A percentile compares a stretch with the other conserved stretches of the same genome.
phyloP scores from a whole-genome alignment of 768 basidiomycete species.

The Boletus coccyginus region DNA sequence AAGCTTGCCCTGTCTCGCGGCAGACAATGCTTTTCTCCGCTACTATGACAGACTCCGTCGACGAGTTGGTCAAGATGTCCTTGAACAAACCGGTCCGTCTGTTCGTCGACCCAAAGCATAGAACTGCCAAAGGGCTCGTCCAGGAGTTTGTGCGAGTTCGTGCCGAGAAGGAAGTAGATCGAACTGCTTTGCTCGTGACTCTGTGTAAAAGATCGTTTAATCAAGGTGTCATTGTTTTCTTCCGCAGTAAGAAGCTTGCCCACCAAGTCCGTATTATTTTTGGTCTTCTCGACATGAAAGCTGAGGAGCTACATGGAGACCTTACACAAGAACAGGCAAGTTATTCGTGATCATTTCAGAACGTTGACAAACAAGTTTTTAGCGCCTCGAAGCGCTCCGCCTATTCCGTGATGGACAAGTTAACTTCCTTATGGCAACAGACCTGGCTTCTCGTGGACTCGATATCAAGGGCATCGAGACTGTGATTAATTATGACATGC shows the following conservation, averaged over 20 bases:
- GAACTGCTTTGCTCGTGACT: slow-evolving; percentile 71
- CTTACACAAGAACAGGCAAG: slow-evolving; percentile 91
- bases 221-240: slow-evolving; percentile 83
- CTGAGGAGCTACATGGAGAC: slow-evolving; percentile 93
- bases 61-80: slow-evolving; percentile 89
- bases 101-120: slow-evolving; percentile 93
- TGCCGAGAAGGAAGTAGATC: slow-evolving; percentile 72
- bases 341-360: not conserved
- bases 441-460: slow-evolving; percentile 90
- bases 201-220: slow-evolving; percentile 89
- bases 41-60: slow-evolving; percentile 97
- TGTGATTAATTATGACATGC: slow-evolving; percentile 99
- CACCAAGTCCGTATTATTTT: slow-evolving; percentile 97
- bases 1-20: slow-evolving; percentile 79
- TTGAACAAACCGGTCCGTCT: slow-evolving; percentile 90
- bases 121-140: slow-evolving; percentile 77
- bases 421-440: slow-evolving; percentile 95
- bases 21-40: slow-evolving; percentile 99
- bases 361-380: slow-evolving; percentile 7
- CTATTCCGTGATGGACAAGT: slow-evolving; percentile 83
- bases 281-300: slow-evolving; percentile 81
- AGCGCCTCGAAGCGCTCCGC: slow-evolving; percentile 86
- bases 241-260: slow-evolving; percentile 94
- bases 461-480: slow-evolving; percentile 98
- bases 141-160: slow-evolving; percentile 96